Percentiles rank a stretch among this genome's conserved stretches.
Evolutionary conservation across 306 rosid genomes (phyloP).

Genomic region (Casuarina glauca): DNA sequence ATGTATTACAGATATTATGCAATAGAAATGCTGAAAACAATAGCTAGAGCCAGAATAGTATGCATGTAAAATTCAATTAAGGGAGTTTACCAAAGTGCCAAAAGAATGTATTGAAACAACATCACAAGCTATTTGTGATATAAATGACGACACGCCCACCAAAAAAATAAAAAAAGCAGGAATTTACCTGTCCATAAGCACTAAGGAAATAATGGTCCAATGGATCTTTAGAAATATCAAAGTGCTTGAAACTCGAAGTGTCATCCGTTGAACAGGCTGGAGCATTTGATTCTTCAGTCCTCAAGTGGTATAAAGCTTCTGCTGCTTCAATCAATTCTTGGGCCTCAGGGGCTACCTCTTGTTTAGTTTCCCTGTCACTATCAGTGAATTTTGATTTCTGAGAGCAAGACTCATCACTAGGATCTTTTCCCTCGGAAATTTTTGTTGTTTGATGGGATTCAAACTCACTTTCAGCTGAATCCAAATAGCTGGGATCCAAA

Average conservation of each 20-base stretch:
- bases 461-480: slow-evolving; percentile 47
- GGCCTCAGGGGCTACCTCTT: slow-evolving; percentile 35
- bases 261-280: slow-evolving; percentile 43
- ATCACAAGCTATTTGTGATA: background rate
- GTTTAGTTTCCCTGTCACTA: slow-evolving; percentile 36
- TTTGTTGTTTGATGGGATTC: slow-evolving; percentile 36
- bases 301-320: slow-evolving; percentile 41
- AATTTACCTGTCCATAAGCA: slow-evolving; percentile 76
- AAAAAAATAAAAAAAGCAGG: slow-evolving; percentile 5
- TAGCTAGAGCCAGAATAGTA: background rate
- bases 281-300: slow-evolving; percentile 43
- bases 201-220: slow-evolving; percentile 82
- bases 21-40: background rate
- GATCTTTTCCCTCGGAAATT: slow-evolving; percentile 35
- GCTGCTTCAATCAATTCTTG: slow-evolving; percentile 47
- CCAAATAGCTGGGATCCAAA: slow-evolving; percentile 45
- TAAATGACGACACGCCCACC: background rate
- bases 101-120: background rate
- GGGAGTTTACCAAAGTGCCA: background rate
- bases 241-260: slow-evolving; percentile 68
- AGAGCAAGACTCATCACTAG: slow-evolving; percentile 51
- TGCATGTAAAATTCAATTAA: background rate
- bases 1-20: background rate
- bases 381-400: slow-evolving; percentile 39
- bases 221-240: slow-evolving; percentile 86